Evolutionary conservation across 495 filamentous ascomycete species (phyloP), one percentile per base, ranked within the genome.

Genomic region (Trichoderma gamsii): DNA sequence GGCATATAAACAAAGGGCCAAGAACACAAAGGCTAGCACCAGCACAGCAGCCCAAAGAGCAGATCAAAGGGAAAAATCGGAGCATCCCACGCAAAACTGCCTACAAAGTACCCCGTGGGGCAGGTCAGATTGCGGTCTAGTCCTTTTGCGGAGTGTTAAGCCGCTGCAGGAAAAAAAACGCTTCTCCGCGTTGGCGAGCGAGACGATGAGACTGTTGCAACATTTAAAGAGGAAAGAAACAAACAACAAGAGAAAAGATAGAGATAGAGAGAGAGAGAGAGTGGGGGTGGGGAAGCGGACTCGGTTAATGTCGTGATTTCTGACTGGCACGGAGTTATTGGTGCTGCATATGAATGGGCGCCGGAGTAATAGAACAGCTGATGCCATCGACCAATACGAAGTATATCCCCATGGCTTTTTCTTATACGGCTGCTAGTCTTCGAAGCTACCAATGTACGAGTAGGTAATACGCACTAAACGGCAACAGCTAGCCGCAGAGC

Each of bases 261-360:
- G 12, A 16, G 44, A 49, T 1, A 16, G 13, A n/a, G 12, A 16
- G 44, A 49, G 7, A 6, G 18, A 11, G 43, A 18, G 12, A 46
- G 43, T 46, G 18, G 13, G 43, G 18, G 43, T 4, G 43, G 12
- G 43, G 43, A 46, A 11, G 35, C 5, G 13, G 12, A 46, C 12
- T 46, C 43, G 43, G 43, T 46, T 46, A 46, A 46, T 52, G 18
- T 52, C 49, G 49, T 52, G 16, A 52, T 18, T 21, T 52, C 21
- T n/a, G 18, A 52, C 49, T 52, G 49, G 49, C 49, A 52, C 49
- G 49, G 49, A 52, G 49, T 52, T 21, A 38, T 38, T 38, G 35
- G 35, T 38, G 5, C 35, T 52, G 18, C 3, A 9, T 52, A 16
- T 52, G 49, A n/a, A n/a, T 21, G 49, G 49, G 18, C 21, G 21